Base-by-base conservation (phyloP, 208 protist genomes). In the Wallacemonas collosoma region DNA sequence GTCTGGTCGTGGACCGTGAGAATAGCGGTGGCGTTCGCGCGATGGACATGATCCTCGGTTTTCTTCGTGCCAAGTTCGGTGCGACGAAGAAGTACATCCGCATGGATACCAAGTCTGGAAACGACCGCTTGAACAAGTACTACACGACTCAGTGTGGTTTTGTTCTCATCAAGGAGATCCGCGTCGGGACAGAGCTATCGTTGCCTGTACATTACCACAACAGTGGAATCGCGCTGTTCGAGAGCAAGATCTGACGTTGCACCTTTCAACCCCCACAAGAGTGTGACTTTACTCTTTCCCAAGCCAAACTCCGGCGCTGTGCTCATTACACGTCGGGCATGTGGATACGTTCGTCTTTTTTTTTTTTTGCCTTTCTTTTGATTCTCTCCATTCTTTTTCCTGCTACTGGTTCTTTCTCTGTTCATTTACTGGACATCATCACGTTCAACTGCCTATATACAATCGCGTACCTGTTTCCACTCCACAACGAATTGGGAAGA, bases 101-200 rank as follows among this genome's bases (percentile, higher is more conserved):
- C n/a, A 73, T 73, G 68, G 68, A 73, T 35, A 73, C 68, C 3
- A 73, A 73, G 57, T n/a, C 56, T 5, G 68, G 68, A 3, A 73
- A 73, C 47, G 68, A 73, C n/a, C 56, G 58, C 7, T 41, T 73
- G 35, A 73, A 64, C 45, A 51, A 45, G 3, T 73, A 73, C 44
- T 73, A 73, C 68, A 56, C 44, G 6, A 61, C 56, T n/a, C 14
- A 47, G 8, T 73, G 68, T 35, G 68, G 68, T 2, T 73, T 73
- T 55, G 53, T 38, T 14, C 51, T 63, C 8, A 14, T 64, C 35
- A 61, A 61, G 44, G 56, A 50, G 35, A 40, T 71, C 12, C n/a
- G 17, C n/a, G 50, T 65, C 56, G 44, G 47, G 3, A 57, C 43
- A 14, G 56, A 64, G 11, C 40, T 56, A 1, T 48, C 43, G 35